A percentile compares a stretch with the other conserved stretches of the same genome.
Evolutionary conservation across 139 green algal genomes (phyloP).

Genomic region (Limnomonas spitsbergensis): DNA sequence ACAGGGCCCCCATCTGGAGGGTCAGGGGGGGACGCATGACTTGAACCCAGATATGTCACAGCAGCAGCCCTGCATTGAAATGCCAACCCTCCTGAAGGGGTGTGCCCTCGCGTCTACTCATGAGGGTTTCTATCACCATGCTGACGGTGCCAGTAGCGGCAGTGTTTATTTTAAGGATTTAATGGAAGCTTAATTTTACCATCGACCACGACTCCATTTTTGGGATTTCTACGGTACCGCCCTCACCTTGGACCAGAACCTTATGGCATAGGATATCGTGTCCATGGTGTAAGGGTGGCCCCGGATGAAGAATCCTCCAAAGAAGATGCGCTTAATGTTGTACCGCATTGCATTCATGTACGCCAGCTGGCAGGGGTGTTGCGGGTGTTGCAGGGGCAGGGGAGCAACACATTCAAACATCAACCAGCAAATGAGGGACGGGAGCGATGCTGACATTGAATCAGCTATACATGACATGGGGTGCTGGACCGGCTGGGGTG

Average conservation of each 20-base stretch:
- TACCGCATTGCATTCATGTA: slow-evolving; percentile 85
- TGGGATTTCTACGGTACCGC: too few relatives aligned
- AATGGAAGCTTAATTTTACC: too few relatives aligned
- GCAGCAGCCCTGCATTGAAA: background rate
- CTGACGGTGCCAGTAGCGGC: background rate
- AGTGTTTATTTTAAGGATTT: too few relatives aligned
- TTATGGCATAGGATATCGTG: slow-evolving; percentile 96
- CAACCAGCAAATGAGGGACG: too few relatives aligned
- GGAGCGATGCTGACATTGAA: too few relatives aligned
- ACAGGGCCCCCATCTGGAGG: background rate
- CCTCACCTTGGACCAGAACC: slow-evolving; percentile 91
- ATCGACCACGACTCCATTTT: too few relatives aligned
- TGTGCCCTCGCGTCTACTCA: background rate
- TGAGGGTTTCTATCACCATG: background rate
- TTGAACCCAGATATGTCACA: background rate
- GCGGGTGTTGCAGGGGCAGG: too few relatives aligned
- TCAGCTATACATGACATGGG: too few relatives aligned
- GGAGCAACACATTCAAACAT: too few relatives aligned
- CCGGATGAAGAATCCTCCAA: slow-evolving; percentile 98
- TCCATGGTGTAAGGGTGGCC: slow-evolving; percentile 99
- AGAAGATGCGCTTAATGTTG: slow-evolving; percentile 88
- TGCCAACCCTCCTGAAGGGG: background rate
- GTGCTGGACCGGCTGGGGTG: too few relatives aligned
- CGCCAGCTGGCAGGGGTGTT: slow-evolving; percentile 46
- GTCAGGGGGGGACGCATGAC: too few relatives aligned